Evolutionary conservation across 192 early-diverging fungal genomes (phyloP).

Genomic region (Coemansia sp.): DNA sequence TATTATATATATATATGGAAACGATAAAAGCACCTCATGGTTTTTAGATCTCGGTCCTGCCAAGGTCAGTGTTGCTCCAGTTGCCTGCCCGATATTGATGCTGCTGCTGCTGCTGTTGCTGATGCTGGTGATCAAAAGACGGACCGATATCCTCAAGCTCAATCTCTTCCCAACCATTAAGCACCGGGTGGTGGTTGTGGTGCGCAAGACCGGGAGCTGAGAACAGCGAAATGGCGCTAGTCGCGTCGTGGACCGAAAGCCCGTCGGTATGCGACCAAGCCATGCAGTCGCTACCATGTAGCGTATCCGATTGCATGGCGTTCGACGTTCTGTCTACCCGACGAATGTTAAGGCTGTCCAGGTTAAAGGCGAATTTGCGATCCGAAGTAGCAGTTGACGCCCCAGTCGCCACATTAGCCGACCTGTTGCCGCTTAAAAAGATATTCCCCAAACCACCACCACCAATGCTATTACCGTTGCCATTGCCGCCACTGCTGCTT

Average conservation of each 20-base stretch:
- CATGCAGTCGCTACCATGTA: conserved; percentile 34
- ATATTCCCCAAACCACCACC: background rate
- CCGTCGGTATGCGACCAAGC: conserved; percentile 47
- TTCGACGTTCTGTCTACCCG: conserved; percentile 35
- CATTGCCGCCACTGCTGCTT: background rate
- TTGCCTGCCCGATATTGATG: background rate
- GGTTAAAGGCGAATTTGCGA: conserved; percentile 16
- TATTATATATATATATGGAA: too few species aligned
- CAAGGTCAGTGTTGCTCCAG: background rate
- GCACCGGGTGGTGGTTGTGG: conserved; percentile 20
- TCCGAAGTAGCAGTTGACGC: background rate
- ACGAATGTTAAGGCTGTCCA: conserved; percentile 38
- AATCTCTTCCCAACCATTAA: conserved; percentile 45
- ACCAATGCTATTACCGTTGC: background rate
- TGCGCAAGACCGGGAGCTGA: conserved; percentile 6
- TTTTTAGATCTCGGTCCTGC: background rate
- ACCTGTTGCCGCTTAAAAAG: too few species aligned
- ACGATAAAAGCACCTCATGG: background rate
- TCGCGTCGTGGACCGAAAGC: conserved; percentile 23
- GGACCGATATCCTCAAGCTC: conserved; percentile 26
- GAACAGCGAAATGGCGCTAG: conserved; percentile 23
- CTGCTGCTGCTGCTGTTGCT: background rate
- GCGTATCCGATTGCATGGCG: conserved; percentile 41
- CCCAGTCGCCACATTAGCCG: too few species aligned
- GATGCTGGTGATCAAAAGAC: background rate